Percentiles rank a stretch among this genome's conserved stretches.
These are phyloP conservation scores for Sugiyamaella boreocaroliniensis DNA, from an alignment of 805 yeast species.

Conservation along the genomic window DNA sequence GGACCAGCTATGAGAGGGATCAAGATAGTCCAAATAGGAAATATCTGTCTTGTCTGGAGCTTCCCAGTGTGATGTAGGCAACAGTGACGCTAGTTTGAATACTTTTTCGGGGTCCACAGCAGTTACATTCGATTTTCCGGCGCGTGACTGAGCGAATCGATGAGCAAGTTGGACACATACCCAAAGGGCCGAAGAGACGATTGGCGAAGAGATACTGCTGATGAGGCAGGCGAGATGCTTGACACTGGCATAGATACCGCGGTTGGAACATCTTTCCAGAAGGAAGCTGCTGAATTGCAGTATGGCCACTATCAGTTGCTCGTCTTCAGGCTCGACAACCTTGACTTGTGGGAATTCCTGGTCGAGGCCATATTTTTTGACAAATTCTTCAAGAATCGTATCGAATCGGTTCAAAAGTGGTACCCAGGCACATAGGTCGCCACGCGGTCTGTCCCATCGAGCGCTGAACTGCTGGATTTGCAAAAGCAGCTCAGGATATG, in stretches of 20 bases:
- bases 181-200: slow-evolving; percentile 54
- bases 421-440: slow-evolving; percentile 71
- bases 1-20: slow-evolving; percentile 18
- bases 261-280: slow-evolving; percentile 61
- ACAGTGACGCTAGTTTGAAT: slow-evolving; percentile 46
- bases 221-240: slow-evolving; percentile 54
- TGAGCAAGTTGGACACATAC: slow-evolving; percentile 56
- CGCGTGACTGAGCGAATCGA: slow-evolving; percentile 44
- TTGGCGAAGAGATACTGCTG: slow-evolving; percentile 51
- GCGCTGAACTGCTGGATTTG: slow-evolving; percentile 34
- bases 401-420: slow-evolving; percentile 72
- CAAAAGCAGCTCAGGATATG: slow-evolving; percentile 36
- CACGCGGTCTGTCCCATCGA: slow-evolving; percentile 56
- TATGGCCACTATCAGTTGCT: slow-evolving; percentile 42
- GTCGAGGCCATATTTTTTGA: slow-evolving; percentile 47
- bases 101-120: slow-evolving; percentile 39
- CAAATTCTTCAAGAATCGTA: slow-evolving; percentile 47
- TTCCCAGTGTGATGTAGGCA: slow-evolving; percentile 37
- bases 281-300: slow-evolving; percentile 56
- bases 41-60: slow-evolving; percentile 20
- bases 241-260: slow-evolving; percentile 60
- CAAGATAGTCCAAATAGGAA: slow-evolving; percentile 22
- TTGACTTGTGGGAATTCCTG: slow-evolving; percentile 42
- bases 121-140: slow-evolving; percentile 40
- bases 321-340: slow-evolving; percentile 43